phyloP scores from a whole-genome alignment of 305 asterid species.

The Fraxinus xanthoxyloides region DNA sequence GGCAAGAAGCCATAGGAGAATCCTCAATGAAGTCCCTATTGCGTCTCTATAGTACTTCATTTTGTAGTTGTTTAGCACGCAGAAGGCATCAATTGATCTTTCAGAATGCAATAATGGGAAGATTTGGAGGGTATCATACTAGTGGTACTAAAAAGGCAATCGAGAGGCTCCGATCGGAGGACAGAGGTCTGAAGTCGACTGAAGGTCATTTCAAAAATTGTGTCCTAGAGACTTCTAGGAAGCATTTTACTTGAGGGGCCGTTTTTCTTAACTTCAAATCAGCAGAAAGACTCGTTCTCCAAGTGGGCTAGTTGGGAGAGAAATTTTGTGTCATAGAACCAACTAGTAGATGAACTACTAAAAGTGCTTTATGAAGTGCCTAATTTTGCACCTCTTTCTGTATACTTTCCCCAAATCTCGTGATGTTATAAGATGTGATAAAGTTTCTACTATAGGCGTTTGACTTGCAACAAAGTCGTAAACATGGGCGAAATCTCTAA shows the following conservation, averaged over 20 bases:
- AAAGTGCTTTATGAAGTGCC: too few species aligned
- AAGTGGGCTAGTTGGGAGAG: not conserved
- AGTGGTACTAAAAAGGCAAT: slow-evolving; percentile 32
- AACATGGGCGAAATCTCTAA: not conserved
- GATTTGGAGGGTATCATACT: slow-evolving; percentile 44
- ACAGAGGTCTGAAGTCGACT: slow-evolving; percentile 55
- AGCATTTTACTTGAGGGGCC: not conserved
- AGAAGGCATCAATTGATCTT: not conserved
- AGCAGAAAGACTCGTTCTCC: not conserved
- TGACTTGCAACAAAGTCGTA: not conserved
- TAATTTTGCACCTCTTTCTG: too few species aligned
- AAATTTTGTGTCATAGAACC: too few species aligned
- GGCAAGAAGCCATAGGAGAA: not conserved
- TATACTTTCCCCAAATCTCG: not conserved
- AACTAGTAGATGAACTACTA: too few species aligned
- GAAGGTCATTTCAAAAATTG: slow-evolving; percentile 74
- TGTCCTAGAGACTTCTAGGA: slow-evolving; percentile 34
- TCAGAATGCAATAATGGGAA: slow-evolving; percentile 57
- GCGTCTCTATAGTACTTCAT: not conserved
- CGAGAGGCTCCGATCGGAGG: slow-evolving; percentile 58
- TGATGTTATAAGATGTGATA: not conserved
- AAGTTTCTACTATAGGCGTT: too few species aligned
- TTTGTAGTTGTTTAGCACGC: not conserved
- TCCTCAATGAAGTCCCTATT: not conserved
- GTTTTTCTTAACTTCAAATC: not conserved